Base-by-base conservation (phyloP, 352 stramenopile genomes). In the Globisporangium polare region DNA sequence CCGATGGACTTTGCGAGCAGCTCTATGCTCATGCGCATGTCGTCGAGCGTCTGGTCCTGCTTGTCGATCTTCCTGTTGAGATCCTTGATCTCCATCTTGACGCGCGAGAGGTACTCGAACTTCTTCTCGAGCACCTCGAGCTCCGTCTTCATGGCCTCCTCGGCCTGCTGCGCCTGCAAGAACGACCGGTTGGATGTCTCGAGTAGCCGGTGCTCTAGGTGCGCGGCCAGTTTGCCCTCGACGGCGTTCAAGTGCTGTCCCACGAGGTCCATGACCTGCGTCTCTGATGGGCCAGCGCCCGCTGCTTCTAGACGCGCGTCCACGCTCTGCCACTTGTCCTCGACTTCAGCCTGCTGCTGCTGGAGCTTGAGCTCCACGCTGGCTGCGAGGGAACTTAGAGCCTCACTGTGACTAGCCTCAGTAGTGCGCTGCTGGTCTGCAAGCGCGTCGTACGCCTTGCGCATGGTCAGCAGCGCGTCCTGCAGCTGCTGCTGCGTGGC, bases 1-100 rank as follows among this genome's bases (percentile, higher is more conserved):
- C 78, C 80, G 3, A 89, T 74, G 6, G 74, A 84, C 62, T 90
- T 90, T 4, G 73, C 73, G 47, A 92, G 65, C 54, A 90, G 68
- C 35, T 83, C 75, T 26, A 92, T 65, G 1, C 72, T 73, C 51
- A 80, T 74, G 6, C 71, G 71, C 62, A 92, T 76, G 39, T 86
- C 82, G 45, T 86, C 78, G 17, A 89, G 64, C 9, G 65, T 78
- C 46, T 92, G 67, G 15, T 90, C 80, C 39, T 89, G 78, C 56
- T 74, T 79, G 17, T 92, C 80, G 10, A 80, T 72, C 62, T 69
- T 70, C 20, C 74, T 75, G 45, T 49, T 66, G 7, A 90, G 27
- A 12, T 92, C 80, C 53, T 90, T 92, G 57, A 89, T 80, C 63
- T 89, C 79, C 78, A 80, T 87, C 52, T 89, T 89, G 56, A 89